A percentile compares a stretch with the other conserved stretches of the same genome.
Evolutionary conservation across 169 alveolate genomes (phyloP).

Genomic region (Haemoproteus tartakovskyi): DNA sequence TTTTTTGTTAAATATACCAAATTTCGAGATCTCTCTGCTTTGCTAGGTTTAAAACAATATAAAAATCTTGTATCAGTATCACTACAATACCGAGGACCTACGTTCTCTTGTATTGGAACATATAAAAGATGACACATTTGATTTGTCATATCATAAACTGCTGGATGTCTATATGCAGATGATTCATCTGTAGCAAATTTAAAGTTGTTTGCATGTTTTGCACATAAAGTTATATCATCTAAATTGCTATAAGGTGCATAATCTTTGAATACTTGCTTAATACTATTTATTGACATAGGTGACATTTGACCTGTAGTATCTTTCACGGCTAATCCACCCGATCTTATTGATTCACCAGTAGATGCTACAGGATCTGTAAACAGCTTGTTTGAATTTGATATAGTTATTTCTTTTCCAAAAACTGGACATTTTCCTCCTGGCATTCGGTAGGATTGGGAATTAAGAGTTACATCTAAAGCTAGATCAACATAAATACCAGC

Average conservation of each 20-base stretch:
- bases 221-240: constrained; percentile 72
- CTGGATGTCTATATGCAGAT: constrained; percentile 76
- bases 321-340: constrained; percentile 71
- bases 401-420: constrained; percentile 73
- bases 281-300: constrained; percentile 66
- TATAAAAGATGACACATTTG: constrained; percentile 71
- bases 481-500: constrained; percentile 78
- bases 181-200: constrained; percentile 40
- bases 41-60: constrained; percentile 76
- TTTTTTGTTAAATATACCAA: constrained; percentile 69
- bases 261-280: constrained; percentile 44
- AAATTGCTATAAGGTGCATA: not conserved
- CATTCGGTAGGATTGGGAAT: constrained; percentile 63
- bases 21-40: constrained; percentile 50
- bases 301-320: constrained; percentile 65
- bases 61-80: constrained; percentile 55
- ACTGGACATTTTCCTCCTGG: constrained; percentile 81
- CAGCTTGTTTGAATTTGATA: constrained; percentile 64
- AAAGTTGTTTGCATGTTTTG: constrained; percentile 70
- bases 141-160: constrained; percentile 68
- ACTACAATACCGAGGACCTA: constrained; percentile 78
- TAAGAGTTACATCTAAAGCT: constrained; percentile 73
- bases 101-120: constrained; percentile 76
- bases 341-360: constrained; percentile 14
- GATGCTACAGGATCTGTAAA: constrained; percentile 71